These are phyloP conservation scores for Pseudonitzschia multistriata DNA, from an alignment of 108 stramenopile species.

Conservation along the genomic window DNA sequence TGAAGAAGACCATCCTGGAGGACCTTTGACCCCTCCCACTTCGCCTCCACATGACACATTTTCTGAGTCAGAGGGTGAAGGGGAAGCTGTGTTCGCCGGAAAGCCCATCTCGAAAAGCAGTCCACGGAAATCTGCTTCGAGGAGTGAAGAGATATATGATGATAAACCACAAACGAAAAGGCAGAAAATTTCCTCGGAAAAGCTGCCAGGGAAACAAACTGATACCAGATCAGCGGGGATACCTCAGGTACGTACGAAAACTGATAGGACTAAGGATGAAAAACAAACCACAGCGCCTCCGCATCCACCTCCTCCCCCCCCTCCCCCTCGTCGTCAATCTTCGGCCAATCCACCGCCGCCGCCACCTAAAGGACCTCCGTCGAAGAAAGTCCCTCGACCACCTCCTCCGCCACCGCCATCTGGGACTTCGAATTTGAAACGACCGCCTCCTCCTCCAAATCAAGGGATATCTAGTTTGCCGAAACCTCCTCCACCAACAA, in stretches of 20 bases:
- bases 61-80: conserved; percentile 56
- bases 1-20: conserved; percentile 21
- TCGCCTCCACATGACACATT: conserved; percentile 75
- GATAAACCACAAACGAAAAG: conserved; percentile 17
- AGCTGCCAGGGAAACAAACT: neutral
- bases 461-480: conserved; percentile 14
- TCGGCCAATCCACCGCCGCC: conserved; percentile 10
- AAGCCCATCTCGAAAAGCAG: conserved; percentile 37
- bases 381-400: conserved; percentile 15
- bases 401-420: conserved; percentile 10
- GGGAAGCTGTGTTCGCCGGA: conserved; percentile 74
- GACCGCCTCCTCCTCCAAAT: conserved; percentile 8
- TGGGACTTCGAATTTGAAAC: conserved; percentile 28
- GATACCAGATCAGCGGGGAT: neutral
- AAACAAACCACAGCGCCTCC: neutral
- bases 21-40: conserved; percentile 57
- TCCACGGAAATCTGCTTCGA: conserved; percentile 22
- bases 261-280: conserved; percentile 4
- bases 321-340: conserved; percentile 31
- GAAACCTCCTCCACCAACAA: conserved; percentile 11
- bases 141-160: conserved; percentile 16
- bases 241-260: neutral
- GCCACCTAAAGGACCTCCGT: conserved; percentile 20
- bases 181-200: conserved; percentile 21
- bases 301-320: conserved; percentile 4